Evolutionary conservation across 2,329 filamentous ascomycete genomes (phyloP), one percentile per base, ranked within the genome.

Genomic region (Pseudogymnoascus sp.): DNA sequence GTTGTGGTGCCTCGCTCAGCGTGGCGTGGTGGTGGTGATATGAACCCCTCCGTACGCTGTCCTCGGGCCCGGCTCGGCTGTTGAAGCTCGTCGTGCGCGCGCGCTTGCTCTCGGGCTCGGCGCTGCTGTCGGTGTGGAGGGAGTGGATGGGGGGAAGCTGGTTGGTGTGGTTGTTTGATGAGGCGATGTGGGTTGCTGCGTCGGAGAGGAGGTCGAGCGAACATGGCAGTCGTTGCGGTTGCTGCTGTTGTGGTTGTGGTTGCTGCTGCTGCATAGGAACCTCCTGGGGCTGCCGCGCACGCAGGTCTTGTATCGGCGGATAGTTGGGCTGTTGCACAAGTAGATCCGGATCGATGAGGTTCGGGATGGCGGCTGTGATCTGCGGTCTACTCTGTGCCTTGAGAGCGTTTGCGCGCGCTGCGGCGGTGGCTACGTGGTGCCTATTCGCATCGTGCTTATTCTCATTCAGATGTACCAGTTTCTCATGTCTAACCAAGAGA

Each of bases 381-480:
- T 29, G 31, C 23, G 51, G 51, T 29, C 51, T 57, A 2, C 23
- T n/a, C 51, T 57, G 51, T 31, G 51, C 51, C 31, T 57, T 29
- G 3, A 10, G 16, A 16, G 31, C 31, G 14, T 29, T 29, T 31
- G 31, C 51, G 31, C 31, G 51, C 23, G 51, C 51, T 4, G 14
- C 81, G 40, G 79, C 76, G 7, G 79, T 71, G n/a, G 79, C 77
- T 23, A 79, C 75, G 66, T 78, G 79, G 54, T 79, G 77, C 64
- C 75, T 70, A 64, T 73, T 77, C 26, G 77, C 77, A 62, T 81
- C 77, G 69, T 70, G 76, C 73, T 75, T 80, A 68, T 79, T 80
- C 73, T 85, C 82, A 75, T 83, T 85, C 71, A 85, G 79, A 72
- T 86, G 84, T 69, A 85, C 83, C 68, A 86, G 81, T 75, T 86